These are phyloP conservation scores for Verbascum thapsus DNA, from an alignment of 257 asterid species.

Conservation along the genomic window DNA sequence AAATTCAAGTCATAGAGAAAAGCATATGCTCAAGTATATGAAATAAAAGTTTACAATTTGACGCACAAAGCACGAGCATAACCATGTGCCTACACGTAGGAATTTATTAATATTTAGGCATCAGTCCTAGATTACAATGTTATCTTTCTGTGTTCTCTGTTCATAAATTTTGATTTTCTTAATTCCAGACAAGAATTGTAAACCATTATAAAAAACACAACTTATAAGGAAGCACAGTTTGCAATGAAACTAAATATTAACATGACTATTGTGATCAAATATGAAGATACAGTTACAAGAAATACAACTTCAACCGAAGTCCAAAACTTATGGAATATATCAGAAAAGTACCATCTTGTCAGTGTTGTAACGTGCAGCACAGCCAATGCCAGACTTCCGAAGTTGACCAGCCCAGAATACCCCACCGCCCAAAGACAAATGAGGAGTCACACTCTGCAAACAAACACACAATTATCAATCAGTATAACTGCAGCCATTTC, in stretches of 20 bases:
- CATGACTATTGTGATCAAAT: conserved; percentile 7
- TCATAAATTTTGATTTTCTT: conserved; percentile 1
- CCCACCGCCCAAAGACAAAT: conserved; percentile 88
- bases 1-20: background rate
- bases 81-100: background rate
- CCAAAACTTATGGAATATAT: conserved; percentile 14
- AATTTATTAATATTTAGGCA: background rate
- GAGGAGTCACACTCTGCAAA: conserved; percentile 76
- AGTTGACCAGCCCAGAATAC: conserved; percentile 98
- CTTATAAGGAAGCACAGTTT: conserved; percentile 3
- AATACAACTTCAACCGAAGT: background rate
- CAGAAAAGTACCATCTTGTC: conserved; percentile 71
- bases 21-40: background rate
- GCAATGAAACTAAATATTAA: background rate
- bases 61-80: background rate
- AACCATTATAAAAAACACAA: conserved; percentile 2
- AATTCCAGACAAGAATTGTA: too few relatives aligned
- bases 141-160: conserved; percentile 3
- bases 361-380: conserved; percentile 87
- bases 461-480: conserved; percentile 27
- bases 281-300: conserved; percentile 13
- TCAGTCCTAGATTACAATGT: background rate
- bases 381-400: conserved; percentile 90
- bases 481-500: conserved; percentile 3
- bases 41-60: background rate